Conservation (phyloP, 2,329 filamentous ascomycete genomes). For the Botrytis fabae region DNA sequence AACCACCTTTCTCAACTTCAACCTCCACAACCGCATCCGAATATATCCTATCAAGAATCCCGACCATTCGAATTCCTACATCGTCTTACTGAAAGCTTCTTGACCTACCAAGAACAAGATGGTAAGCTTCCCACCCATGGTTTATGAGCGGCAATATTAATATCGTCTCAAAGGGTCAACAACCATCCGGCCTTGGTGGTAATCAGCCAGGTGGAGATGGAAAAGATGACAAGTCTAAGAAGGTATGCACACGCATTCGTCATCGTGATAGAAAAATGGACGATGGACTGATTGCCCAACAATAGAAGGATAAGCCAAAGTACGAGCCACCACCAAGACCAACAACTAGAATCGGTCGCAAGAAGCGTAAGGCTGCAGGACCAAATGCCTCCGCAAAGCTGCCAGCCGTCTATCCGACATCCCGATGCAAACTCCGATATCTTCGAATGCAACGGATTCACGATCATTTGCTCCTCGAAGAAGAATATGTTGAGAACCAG, state of each 20-base stretch:
- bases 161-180: constrained; percentile 43
- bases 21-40: constrained; percentile 32
- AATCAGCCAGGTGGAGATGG: constrained; percentile 67
- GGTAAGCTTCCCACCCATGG: constrained; percentile 34
- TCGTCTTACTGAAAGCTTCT: constrained; percentile 1
- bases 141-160: constrained; percentile 30
- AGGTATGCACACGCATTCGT: constrained; percentile 56
- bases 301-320: constrained; percentile 98
- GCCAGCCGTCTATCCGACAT: constrained; percentile 89
- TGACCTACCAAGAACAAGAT: constrained; percentile 33
- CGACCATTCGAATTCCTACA: not conserved
- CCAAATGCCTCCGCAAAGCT: constrained; percentile 95
- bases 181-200: constrained; percentile 44
- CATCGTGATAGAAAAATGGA: not conserved
- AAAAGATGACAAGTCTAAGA: constrained; percentile 89
- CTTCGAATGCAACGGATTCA: constrained; percentile 98
- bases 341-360: constrained; percentile 93
- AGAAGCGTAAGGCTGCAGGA: constrained; percentile 95
- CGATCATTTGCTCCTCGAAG: constrained; percentile 93
- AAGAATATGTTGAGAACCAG: constrained; percentile 99
- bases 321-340: constrained; percentile 97
- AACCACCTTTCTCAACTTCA: constrained; percentile 24
- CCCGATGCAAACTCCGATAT: constrained; percentile 94
- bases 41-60: constrained; percentile 18
- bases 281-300: constrained; percentile 28